Base-by-base conservation (phyloP, 2,329 filamentous ascomycete genomes). In the Calonectria leucothoes region DNA sequence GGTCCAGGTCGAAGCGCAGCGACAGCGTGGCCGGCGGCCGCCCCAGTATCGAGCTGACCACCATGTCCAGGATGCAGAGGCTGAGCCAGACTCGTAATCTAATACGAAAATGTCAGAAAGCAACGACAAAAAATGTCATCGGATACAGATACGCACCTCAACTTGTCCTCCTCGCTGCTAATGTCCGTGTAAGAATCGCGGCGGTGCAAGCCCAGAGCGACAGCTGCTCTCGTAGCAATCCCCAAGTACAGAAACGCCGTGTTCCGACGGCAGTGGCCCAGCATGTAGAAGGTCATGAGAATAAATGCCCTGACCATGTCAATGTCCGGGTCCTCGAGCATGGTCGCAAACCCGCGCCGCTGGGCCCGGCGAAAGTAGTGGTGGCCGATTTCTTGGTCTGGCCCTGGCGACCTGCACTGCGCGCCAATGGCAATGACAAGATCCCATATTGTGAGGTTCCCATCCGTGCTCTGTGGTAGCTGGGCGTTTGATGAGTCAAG, bases 201-300 rank as follows among this genome's bases (percentile, higher is more conserved):
- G 8, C 77, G 82, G 66, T 92, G 90, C 8, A 92, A 77, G 0
- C 91, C 91, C 0, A 93, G 77, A 0, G 90, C 89, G 4, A 89
- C 87, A 0, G 91, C 90, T 0, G 90, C 89, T 67, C 89, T 87
- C 0, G 88, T 85, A 1, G 91, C 91, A 11, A 92, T 87, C 0
- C 91, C 91, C 3, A 93, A 80, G 69, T 92, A 92, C 89, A 93
- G 91, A 67, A 91, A 93, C 0, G 91, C 91, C 0, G 90, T 87
- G 85, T 95, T 92, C 75, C 91, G 93, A 75, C 90, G 85, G 74
- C 90, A 86, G 49, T 84, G 79, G 39, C 90, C 91, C 39, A 94
- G 89, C 85, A 94, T 93, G 87, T 93, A 94, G 20, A 93, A 93
- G 10, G 91, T 94, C 84, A 95, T 94, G 83, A 95, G 76, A 4